phyloP scores from a whole-genome alignment of 2,329 filamentous ascomycete genomes.

The Colletotrichum sp. region DNA sequence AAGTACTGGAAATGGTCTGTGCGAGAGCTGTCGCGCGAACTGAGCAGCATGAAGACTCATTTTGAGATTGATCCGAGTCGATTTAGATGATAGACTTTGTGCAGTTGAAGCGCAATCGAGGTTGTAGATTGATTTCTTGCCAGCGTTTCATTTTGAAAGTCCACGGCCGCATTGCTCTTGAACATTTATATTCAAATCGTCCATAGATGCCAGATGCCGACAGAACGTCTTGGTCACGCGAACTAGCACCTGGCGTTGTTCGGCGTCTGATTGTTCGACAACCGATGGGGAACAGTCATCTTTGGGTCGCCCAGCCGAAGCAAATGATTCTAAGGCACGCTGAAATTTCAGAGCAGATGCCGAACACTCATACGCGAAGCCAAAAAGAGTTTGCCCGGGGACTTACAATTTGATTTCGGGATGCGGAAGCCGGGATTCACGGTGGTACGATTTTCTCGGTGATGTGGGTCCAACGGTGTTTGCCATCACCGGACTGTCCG shows the following conservation, averaged over 20 bases:
- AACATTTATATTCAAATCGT: background rate
- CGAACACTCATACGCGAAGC: accelerated
- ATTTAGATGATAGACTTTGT: background rate
- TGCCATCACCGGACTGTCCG: background rate
- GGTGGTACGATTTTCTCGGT: background rate
- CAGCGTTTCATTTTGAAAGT: background rate
- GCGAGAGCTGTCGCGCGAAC: background rate
- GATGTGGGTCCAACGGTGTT: background rate
- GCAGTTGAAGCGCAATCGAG: too few species aligned
- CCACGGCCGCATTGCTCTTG: background rate
- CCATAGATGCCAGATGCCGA: background rate
- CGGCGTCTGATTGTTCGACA: background rate
- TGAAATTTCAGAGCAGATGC: background rate
- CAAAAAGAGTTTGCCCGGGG: background rate
- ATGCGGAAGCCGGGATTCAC: background rate
- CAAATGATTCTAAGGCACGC: background rate
- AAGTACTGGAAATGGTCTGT: background rate
- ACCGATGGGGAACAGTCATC: background rate
- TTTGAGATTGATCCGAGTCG: background rate
- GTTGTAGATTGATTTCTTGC: background rate
- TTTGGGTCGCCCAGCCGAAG: background rate
- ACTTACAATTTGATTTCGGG: background rate
- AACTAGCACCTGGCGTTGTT: background rate
- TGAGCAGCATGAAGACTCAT: background rate
- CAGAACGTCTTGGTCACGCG: accelerated